phyloP scores from a whole-genome alignment of 805 yeast species.

The Starmerella cellae region DNA sequence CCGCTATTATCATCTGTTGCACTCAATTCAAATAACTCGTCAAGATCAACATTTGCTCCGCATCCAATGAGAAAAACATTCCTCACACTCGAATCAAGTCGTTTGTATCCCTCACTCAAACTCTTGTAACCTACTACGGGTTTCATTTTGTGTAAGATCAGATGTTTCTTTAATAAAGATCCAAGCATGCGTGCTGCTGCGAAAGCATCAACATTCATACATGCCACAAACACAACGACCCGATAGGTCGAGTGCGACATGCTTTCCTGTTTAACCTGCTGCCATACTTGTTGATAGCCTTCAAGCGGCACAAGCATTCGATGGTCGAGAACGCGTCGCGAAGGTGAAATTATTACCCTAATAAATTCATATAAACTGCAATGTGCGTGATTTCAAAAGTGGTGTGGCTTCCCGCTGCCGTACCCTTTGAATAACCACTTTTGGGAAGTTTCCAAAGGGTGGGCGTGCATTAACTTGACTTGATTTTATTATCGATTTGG shows the following conservation, averaged over 20 bases:
- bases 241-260: constrained; percentile 87
- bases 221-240: constrained; percentile 74
- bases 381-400: no score
- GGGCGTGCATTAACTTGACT: no score
- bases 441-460: no score
- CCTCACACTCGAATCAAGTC: constrained; percentile 59
- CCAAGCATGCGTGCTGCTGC: constrained; percentile 76
- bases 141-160: constrained; percentile 73
- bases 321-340: background rate
- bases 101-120: constrained; percentile 43
- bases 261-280: constrained; percentile 54
- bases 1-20: constrained; percentile 18
- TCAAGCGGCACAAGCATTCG: constrained; percentile 64
- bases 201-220: constrained; percentile 80
- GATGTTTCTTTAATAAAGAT: constrained; percentile 56
- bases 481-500: no score
- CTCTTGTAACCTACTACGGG: constrained; percentile 91
- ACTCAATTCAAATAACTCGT: constrained; percentile 34
- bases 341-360: no score
- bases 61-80: constrained; percentile 78
- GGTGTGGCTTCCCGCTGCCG: no score
- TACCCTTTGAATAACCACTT: no score
- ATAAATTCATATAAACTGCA: no score
- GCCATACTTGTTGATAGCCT: constrained; percentile 54
- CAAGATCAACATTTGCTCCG: constrained; percentile 84